Evolutionary conservation across 305 asterid genomes (phyloP).

Genomic region (Lippia alba): DNA sequence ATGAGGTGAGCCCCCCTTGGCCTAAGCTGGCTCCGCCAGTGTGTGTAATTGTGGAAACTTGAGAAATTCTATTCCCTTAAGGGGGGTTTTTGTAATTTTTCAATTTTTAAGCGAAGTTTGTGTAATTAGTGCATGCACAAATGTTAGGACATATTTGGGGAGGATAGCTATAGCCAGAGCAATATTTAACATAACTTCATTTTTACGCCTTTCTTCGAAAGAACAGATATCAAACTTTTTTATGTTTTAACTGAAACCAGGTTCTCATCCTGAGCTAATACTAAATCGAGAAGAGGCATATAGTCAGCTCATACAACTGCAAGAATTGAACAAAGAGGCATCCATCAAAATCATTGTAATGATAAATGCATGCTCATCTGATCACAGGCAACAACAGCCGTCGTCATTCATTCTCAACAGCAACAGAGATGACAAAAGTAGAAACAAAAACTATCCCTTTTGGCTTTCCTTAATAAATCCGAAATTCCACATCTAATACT

Average conservation of each 20-base stretch:
- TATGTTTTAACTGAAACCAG: slow-evolving; percentile 34
- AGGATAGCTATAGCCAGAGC: too few relatives aligned
- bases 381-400: slow-evolving; percentile 33
- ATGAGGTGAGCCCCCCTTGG: too few relatives aligned
- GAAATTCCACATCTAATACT: slow-evolving; percentile 56
- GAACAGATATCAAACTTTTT: not conserved
- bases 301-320: slow-evolving; percentile 56
- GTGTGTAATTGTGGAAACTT: too few relatives aligned
- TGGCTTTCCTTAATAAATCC: slow-evolving; percentile 61
- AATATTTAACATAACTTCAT: not conserved
- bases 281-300: slow-evolving; percentile 58
- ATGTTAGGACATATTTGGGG: too few relatives aligned
- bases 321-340: slow-evolving; percentile 38
- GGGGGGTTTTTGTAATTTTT: too few relatives aligned
- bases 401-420: slow-evolving; percentile 33
- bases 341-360: not conserved
- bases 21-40: too few relatives aligned
- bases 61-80: too few relatives aligned
- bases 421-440: slow-evolving; percentile 10
- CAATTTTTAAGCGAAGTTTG: too few relatives aligned
- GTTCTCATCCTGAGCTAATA: slow-evolving; percentile 60
- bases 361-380: slow-evolving; percentile 36
- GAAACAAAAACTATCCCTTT: slow-evolving; percentile 39
- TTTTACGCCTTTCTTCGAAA: not conserved
- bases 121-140: too few relatives aligned